These are phyloP conservation scores for Calocybe gangraenosa DNA, from an alignment of 768 basidiomycete genomes.

Conservation along the genomic window DNA sequence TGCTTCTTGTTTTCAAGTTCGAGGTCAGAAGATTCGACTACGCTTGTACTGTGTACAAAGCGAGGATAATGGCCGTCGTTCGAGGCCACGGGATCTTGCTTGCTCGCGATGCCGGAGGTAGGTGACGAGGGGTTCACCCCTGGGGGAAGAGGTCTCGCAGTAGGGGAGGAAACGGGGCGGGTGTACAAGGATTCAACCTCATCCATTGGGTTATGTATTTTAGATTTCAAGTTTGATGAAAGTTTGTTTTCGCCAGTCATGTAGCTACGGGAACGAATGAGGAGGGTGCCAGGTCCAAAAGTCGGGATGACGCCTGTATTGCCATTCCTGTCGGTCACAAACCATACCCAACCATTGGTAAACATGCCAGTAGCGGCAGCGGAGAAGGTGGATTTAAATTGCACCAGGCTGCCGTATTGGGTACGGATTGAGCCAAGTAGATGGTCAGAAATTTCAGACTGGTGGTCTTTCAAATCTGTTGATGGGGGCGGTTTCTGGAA, in stretches of 20 bases:
- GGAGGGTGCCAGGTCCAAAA: constrained; percentile 84
- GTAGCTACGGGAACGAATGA: constrained; percentile 59
- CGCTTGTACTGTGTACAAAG: constrained; percentile 18
- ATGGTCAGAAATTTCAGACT: constrained; percentile 29
- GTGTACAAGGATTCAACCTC: constrained; percentile 8
- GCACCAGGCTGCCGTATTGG: constrained; percentile 59
- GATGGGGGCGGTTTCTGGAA: constrained; percentile 37
- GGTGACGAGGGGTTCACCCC: constrained; percentile 35
- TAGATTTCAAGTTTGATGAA: constrained; percentile 13
- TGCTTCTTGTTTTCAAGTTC: background rate
- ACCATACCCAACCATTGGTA: constrained; percentile 82
- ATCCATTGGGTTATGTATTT: background rate
- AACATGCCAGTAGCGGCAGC: constrained; percentile 77
- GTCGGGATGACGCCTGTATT: constrained; percentile 75
- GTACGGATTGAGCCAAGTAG: constrained; percentile 32
- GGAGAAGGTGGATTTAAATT: constrained; percentile 72
- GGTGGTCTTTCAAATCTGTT: constrained; percentile 26
- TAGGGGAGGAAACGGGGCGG: constrained; percentile 19
- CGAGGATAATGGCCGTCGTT: constrained; percentile 22
- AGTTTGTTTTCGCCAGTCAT: constrained; percentile 20
- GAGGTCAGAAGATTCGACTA: constrained; percentile 1
- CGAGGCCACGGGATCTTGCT: constrained; percentile 25
- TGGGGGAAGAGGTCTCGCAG: constrained; percentile 20
- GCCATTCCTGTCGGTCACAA: constrained; percentile 65
- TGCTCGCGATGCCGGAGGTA: constrained; percentile 35